Percentiles rank a stretch among this genome's conserved stretches.
Conservation (phyloP, 1,284 basidiomycete species). For the Apiotrichum sp. region DNA sequence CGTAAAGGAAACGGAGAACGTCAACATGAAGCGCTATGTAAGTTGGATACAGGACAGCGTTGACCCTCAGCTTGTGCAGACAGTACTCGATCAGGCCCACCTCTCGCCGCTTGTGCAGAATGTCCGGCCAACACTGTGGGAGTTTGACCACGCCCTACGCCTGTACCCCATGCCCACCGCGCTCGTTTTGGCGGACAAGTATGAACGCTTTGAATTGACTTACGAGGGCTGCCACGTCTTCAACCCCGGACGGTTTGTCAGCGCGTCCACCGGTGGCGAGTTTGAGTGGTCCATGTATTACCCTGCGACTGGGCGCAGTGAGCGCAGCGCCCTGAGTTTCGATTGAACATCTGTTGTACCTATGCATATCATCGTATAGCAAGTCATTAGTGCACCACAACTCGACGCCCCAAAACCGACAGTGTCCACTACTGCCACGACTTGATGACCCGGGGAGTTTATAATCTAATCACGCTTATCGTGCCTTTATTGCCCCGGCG, state of each 20-base stretch:
- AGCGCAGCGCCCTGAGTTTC: slow-evolving; percentile 31
- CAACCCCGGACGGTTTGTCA: slow-evolving; percentile 85
- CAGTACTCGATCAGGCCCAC: slow-evolving; percentile 85
- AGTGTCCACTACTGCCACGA: no score
- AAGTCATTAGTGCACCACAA: no score
- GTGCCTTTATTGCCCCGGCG: no score
- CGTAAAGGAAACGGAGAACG: slow-evolving; percentile 68
- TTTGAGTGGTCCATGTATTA: slow-evolving; percentile 84
- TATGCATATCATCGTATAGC: no score
- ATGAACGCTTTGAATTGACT: slow-evolving; percentile 91
- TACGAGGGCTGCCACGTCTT: slow-evolving; percentile 99
- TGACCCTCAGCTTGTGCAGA: slow-evolving; percentile 71
- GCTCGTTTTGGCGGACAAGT: slow-evolving; percentile 93
- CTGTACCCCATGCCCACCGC: slow-evolving; percentile 92
- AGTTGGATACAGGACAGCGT: slow-evolving; percentile 28
- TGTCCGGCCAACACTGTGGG: slow-evolving; percentile 81
- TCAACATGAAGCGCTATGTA: slow-evolving; percentile 81
- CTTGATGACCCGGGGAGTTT: no score
- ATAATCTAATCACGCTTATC: no score
- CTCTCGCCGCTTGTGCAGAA: slow-evolving; percentile 75
- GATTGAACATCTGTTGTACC: slow-evolving; percentile 2
- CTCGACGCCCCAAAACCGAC: no score
- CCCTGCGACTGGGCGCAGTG: slow-evolving; percentile 51
- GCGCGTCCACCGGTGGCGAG: slow-evolving; percentile 53
- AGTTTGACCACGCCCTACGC: slow-evolving; percentile 86